Evolutionary conservation across 306 rosid genomes (phyloP).

Genomic region (Acacia confusa): DNA sequence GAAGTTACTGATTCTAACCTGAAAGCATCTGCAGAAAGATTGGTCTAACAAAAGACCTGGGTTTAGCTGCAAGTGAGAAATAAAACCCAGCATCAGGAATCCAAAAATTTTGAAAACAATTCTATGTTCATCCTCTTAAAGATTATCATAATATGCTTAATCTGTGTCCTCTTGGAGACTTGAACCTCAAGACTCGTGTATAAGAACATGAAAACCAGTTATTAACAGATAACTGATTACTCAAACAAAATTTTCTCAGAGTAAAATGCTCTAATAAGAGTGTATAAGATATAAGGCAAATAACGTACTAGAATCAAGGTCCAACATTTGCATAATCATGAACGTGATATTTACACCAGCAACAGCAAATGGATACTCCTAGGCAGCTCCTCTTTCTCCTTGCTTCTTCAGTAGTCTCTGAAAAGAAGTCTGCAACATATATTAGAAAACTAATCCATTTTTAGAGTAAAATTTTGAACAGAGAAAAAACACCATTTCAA

Average conservation of each 20-base stretch:
- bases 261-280: not conserved
- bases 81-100: conserved; percentile 21
- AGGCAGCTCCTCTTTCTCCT: conserved; percentile 72
- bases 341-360: conserved; percentile 90
- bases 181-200: conserved; percentile 4
- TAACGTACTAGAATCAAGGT: conserved; percentile 68
- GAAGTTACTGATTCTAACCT: conserved; percentile 47
- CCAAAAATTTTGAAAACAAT: conserved; percentile 10
- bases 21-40: conserved; percentile 82
- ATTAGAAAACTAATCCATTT: conserved; percentile 3
- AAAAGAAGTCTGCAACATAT: conserved; percentile 57
- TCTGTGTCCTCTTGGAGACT: not conserved
- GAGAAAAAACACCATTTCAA: not conserved
- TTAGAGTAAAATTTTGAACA: not conserved
- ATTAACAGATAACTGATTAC: conserved; percentile 4
- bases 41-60: conserved; percentile 65
- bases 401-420: conserved; percentile 67
- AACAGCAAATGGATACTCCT: conserved; percentile 88
- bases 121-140: not conserved
- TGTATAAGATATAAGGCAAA: not conserved
- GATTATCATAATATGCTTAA: not conserved
- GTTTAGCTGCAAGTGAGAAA: conserved; percentile 73
- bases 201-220: conserved; percentile 1
- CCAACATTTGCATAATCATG: conserved; percentile 92
- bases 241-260: not conserved